Evolutionary conservation across 257 asterid genomes (phyloP), one percentile per base, ranked within the genome.

Genomic region (Cordia subcordata): DNA sequence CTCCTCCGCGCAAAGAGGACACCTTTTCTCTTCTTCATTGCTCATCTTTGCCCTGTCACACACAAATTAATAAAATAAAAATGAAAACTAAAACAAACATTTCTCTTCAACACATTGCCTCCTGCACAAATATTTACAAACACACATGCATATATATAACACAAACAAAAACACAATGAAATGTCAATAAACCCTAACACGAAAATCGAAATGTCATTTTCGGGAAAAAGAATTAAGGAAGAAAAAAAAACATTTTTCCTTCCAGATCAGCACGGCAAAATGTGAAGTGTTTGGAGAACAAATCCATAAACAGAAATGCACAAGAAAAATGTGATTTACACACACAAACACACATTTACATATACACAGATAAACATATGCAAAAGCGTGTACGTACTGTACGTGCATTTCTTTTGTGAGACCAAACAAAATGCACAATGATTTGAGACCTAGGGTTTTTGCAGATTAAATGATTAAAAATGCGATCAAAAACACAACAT

Each of bases 1-100:
- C 72, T 88, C 98, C 80, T 92, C 96, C 0, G 95, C 94, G 20
- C 98, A 91, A 38, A 91, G 96, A n/a, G 96, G 98, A 64, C 98
- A 85, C 74, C 83, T 85, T 79, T 83, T 91, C 90, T 88, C 95
- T 76, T 82, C 98, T 85, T 88, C 96, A 71, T 74, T 82, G 76
- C 81, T 85, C 94, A 77, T 84, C 79, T 51, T 91, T 75, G 77
- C 82, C 80, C 77, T 82, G 66, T 73, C 63, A 64, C 60, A 64
- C 42, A 63, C 37, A 46, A 56, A 45, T 37, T n/a, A 60, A 63
- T 4, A 53, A 18, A 46, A 19, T 57, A 46, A 11, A 38, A 53
- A 40, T 16, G 14, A 38, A 23, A 11, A 13, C 56, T 23, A 23
- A 63, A 19, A 17, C 5, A 49, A 58, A 49, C n/a, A 42, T 16